Base-by-base conservation (phyloP, 345 rosid genomes). In the Hypericum perforatum region DNA sequence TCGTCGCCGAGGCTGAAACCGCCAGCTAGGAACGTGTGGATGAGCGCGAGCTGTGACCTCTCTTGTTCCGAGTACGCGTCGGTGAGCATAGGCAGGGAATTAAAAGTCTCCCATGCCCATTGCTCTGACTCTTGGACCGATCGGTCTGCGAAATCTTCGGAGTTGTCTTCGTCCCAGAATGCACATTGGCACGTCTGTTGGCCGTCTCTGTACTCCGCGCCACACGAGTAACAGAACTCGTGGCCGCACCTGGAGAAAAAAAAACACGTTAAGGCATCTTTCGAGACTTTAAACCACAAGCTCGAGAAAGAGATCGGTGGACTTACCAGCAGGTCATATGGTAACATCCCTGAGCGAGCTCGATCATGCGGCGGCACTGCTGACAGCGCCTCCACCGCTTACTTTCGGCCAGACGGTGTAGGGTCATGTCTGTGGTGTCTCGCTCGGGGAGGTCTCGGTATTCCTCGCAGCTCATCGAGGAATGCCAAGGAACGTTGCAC, bases 41-140 rank as follows among this genome's bases (percentile, higher is more conserved):
- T 85, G 43, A 88, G 64, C 7, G 85, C 91, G 41, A 92, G 82
- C 57, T 92, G 98, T 0, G 98, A 92, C 48, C 88, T 84, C 71
- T 92, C 98, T 73, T 92, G 96, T 52, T 88, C 98, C 0, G 96
- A 78, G 74, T 92, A 92, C 3, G 95, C 95, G 47, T 92, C 96
- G 79, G 74, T 83, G 54, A 81, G 70, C 55, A 83, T 78, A 9
- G 96, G 98, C 43, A 85, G 72, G 40, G 96, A 81, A 67, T 76
- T 83, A 70, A 83, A 85, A 50, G 95, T 82, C 70, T 85, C 95
- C 91, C 90, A 88, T 14, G 94, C 86, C 96, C 96, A 92, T 67
- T 83, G 96, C 66, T 92, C 98, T 11, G 91, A 77, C 71, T 83
- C 96, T 62, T 83, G 96, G 40, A 74, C 75, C 51, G 86, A 78